These are phyloP conservation scores for Chalciporus pseudorubinellus DNA, from an alignment of 768 basidiomycete species.

Conservation along the genomic window DNA sequence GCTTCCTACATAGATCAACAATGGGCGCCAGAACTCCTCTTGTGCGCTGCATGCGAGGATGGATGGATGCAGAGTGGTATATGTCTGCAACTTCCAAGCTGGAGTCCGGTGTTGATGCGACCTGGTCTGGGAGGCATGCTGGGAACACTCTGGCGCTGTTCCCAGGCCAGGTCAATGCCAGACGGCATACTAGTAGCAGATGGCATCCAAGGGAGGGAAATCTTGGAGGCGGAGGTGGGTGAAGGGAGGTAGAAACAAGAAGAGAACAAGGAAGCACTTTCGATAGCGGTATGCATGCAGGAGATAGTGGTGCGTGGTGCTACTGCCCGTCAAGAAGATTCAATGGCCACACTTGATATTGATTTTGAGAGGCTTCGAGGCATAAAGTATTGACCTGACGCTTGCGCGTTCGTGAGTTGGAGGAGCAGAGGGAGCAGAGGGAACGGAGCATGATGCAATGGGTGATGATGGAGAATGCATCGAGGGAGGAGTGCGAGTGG, in stretches of 20 bases:
- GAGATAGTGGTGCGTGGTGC: constrained; percentile 48
- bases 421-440: constrained; percentile 55
- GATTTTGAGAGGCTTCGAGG: constrained; percentile 52
- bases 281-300: constrained; percentile 77
- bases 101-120: constrained; percentile 64
- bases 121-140: constrained; percentile 45
- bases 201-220: constrained; percentile 33
- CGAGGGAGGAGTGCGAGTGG: constrained; percentile 49
- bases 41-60: not conserved
- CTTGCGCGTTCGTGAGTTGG: constrained; percentile 56
- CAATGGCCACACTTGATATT: constrained; percentile 47
- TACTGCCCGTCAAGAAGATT: constrained; percentile 38
- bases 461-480: constrained; percentile 49
- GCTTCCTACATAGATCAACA: constrained; percentile 56
- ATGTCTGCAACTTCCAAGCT: constrained; percentile 87
- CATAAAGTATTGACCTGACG: constrained; percentile 32
- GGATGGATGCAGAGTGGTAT: constrained; percentile 72
- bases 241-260: constrained; percentile 55
- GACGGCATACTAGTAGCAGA: constrained; percentile 38
- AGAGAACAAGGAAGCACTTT: constrained; percentile 54
- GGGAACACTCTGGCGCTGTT: constrained; percentile 39
- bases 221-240: constrained; percentile 40
- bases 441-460: constrained; percentile 35
- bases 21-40: constrained; percentile 1
- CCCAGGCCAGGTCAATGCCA: constrained; percentile 45